Percentiles rank a stretch among this genome's conserved stretches.
phyloP scores from a whole-genome alignment of 2,329 filamentous ascomycete species.

The Neobulgaria alba region DNA sequence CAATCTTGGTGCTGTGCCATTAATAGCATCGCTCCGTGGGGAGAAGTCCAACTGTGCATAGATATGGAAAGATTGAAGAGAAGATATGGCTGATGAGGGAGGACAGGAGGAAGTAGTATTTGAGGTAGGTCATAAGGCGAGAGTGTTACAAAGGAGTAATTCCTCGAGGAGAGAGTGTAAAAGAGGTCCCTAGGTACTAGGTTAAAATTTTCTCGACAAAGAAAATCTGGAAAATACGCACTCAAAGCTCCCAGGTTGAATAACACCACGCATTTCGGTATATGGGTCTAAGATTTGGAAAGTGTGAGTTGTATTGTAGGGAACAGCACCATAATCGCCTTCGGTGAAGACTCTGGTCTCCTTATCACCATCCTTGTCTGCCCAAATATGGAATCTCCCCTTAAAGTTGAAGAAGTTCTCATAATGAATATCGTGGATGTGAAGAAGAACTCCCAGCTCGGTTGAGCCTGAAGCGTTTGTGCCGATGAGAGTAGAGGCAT shows the following conservation, averaged over 20 bases:
- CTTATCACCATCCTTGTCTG: constrained; percentile 24
- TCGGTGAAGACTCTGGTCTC: constrained; percentile 33
- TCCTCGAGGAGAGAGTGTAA: constrained; percentile 31
- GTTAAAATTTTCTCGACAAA: not conserved
- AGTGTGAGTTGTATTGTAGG: constrained; percentile 38
- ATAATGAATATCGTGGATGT: constrained; percentile 35
- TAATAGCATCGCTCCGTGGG: constrained; percentile 33
- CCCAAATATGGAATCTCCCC: constrained; percentile 39
- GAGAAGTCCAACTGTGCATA: constrained; percentile 34
- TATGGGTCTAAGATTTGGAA: constrained; percentile 40
- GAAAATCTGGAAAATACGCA: constrained; percentile 15
- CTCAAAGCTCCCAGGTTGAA: constrained; percentile 41
- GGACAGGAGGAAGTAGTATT: constrained; percentile 6
- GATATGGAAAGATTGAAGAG: constrained; percentile 35
- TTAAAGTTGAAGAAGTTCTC: constrained; percentile 40
- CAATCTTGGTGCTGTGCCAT: constrained; percentile 36
- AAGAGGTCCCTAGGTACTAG: constrained; percentile 31
- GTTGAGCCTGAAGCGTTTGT: constrained; percentile 33
- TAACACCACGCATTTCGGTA: constrained; percentile 38
- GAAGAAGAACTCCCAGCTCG: constrained; percentile 35
- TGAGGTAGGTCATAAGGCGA: constrained; percentile 31
- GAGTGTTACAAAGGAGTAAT: constrained; percentile 30
- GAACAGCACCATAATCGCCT: constrained; percentile 39
- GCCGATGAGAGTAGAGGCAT: constrained; percentile 37
- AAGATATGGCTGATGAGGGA: constrained; percentile 26